Evolutionary conservation across 805 yeast genomes (phyloP).

Genomic region (Schizosaccharomyces osmophilus): DNA sequence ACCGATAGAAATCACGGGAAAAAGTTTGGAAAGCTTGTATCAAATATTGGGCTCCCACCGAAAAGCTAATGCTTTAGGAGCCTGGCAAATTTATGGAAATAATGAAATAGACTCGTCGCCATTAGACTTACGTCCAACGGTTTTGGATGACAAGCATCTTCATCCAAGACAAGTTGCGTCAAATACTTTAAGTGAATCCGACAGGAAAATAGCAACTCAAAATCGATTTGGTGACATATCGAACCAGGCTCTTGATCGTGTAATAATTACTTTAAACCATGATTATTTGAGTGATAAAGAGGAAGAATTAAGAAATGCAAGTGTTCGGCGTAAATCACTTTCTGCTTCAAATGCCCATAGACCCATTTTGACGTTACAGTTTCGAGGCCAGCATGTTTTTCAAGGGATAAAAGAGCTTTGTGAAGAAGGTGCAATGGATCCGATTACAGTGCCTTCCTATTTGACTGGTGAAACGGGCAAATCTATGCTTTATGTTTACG

Average conservation of each 20-base stretch:
- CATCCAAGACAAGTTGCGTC: not conserved
- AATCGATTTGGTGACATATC: not conserved
- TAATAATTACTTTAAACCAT: not conserved
- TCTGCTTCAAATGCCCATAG: not conserved
- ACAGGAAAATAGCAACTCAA: not conserved
- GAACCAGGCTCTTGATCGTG: not conserved
- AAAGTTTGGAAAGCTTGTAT: not conserved
- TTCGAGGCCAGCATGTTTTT: slow-evolving; percentile 8
- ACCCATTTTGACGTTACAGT: slow-evolving; percentile 4
- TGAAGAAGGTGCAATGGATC: slow-evolving; percentile 6
- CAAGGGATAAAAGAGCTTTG: slow-evolving; percentile 7
- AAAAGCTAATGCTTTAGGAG: slow-evolving; percentile 1
- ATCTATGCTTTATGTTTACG: not conserved
- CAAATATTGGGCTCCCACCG: not conserved
- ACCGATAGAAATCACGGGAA: not conserved
- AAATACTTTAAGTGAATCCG: not conserved
- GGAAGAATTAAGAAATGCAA: not conserved
- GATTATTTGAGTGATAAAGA: not conserved
- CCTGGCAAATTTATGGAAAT: slow-evolving; percentile 9
- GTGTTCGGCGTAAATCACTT: not conserved
- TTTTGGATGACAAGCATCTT: not conserved
- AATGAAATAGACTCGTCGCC: slow-evolving; percentile 8
- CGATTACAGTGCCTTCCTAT: slow-evolving; percentile 7
- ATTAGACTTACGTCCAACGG: slow-evolving; percentile 2
- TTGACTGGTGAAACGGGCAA: slow-evolving; percentile 7